Percentiles rank a stretch among this genome's conserved stretches.
phyloP scores from a whole-genome alignment of 345 rosid species.

The Alliaria petiolata region DNA sequence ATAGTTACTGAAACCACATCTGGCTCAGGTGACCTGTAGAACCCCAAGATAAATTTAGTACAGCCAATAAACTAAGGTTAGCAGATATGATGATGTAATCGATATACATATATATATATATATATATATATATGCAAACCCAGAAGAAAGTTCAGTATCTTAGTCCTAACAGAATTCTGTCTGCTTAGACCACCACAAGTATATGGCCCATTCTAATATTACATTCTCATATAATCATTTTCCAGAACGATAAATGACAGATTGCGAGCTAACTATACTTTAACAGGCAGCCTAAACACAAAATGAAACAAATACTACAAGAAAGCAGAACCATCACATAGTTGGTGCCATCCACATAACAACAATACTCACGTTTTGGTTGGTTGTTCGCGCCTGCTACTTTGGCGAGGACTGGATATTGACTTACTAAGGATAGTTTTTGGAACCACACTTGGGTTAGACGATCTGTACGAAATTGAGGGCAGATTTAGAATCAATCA shows the following conservation, averaged over 20 bases:
- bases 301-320: background rate
- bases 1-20: constrained; percentile 30
- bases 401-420: constrained; percentile 15
- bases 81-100: background rate
- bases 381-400: constrained; percentile 14
- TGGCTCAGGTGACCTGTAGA: constrained; percentile 49
- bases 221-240: constrained; percentile 2
- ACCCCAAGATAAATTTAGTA: background rate
- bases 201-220: background rate
- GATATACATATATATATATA: no score
- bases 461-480: background rate
- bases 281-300: background rate
- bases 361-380: constrained; percentile 24
- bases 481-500: background rate
- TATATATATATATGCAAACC: background rate
- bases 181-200: background rate
- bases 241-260: background rate
- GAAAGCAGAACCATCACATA: background rate
- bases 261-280: background rate
- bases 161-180: no score
- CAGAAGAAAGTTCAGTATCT: no score
- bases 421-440: background rate
- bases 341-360: background rate
- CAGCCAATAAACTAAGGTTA: background rate
- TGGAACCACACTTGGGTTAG: constrained; percentile 1